phyloP scores from a whole-genome alignment of 805 yeast genomes.

The Zygoascus biomembranicola region DNA sequence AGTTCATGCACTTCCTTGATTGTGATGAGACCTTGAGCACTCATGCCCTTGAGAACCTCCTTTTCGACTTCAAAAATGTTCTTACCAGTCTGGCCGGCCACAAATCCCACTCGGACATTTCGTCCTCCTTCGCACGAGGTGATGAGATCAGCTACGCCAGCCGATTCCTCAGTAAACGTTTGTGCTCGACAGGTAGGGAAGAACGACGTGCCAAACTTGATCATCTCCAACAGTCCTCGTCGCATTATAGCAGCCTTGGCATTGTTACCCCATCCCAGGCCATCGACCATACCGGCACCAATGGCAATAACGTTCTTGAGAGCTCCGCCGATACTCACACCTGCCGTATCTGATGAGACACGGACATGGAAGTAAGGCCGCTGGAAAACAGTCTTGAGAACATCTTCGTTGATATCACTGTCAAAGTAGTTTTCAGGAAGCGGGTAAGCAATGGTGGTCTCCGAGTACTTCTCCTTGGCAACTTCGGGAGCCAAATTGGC shows the following conservation, averaged over 20 bases:
- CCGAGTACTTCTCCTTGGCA: constrained; percentile 93
- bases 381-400: constrained; percentile 81
- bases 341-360: constrained; percentile 88
- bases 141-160: constrained; percentile 97
- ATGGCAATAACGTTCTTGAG: constrained; percentile 92
- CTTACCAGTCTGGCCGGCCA: constrained; percentile 73
- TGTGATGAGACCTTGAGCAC: constrained; percentile 93
- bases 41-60: constrained; percentile 85
- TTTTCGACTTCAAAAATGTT: constrained; percentile 76
- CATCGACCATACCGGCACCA: constrained; percentile 96
- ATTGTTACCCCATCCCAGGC: constrained; percentile 98
- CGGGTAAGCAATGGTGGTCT: constrained; percentile 91
- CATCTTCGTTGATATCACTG: constrained; percentile 67
- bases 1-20: constrained; percentile 86
- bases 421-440: constrained; percentile 57
- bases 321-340: constrained; percentile 95
- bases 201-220: constrained; percentile 74
- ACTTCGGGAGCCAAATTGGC: constrained; percentile 97
- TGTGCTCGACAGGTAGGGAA: constrained; percentile 65
- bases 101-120: constrained; percentile 84
- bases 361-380: constrained; percentile 97
- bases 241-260: constrained; percentile 98
- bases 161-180: constrained; percentile 88
- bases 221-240: constrained; percentile 85
- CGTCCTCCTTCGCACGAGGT: constrained; percentile 98